Evolutionary conservation across 192 early-diverging fungal species (phyloP).

Genomic region (Mortierella alpina): DNA sequence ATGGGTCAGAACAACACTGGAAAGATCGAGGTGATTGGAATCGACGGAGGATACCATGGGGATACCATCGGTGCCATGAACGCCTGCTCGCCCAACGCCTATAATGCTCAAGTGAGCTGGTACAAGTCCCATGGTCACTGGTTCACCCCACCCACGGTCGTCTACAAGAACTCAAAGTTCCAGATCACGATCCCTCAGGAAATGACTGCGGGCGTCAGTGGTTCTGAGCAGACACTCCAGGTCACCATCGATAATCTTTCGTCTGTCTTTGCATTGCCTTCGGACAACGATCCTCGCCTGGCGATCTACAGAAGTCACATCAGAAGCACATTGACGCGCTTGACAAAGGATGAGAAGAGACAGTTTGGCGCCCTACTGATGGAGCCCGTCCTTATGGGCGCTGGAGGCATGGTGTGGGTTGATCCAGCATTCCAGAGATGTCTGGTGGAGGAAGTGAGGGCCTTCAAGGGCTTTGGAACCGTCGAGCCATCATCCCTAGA

Average conservation of each 20-base stretch:
- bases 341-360: constrained; percentile 53
- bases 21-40: constrained; percentile 68
- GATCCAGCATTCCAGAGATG: constrained; percentile 81
- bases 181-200: constrained; percentile 53
- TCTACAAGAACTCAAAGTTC: constrained; percentile 59
- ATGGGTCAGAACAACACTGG: constrained; percentile 29
- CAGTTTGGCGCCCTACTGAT: constrained; percentile 72
- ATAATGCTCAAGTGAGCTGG: constrained; percentile 78
- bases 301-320: constrained; percentile 60
- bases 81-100: constrained; percentile 77
- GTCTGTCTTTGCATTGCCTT: constrained; percentile 21
- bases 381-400: constrained; percentile 85
- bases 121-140: constrained; percentile 74
- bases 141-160: constrained; percentile 74
- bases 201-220: constrained; percentile 16
- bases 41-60: constrained; percentile 86
- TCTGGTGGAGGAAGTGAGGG: constrained; percentile 66
- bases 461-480: constrained; percentile 40
- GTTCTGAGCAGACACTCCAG: constrained; percentile 10
- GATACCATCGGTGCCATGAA: constrained; percentile 91
- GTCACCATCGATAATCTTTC: constrained; percentile 35
- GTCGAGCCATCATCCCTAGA: neutral
- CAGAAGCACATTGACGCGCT: constrained; percentile 38
- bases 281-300: constrained; percentile 33
- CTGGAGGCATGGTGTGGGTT: constrained; percentile 87